Base-by-base conservation (phyloP, 768 basidiomycete species). In the Dioszegia crocea region DNA sequence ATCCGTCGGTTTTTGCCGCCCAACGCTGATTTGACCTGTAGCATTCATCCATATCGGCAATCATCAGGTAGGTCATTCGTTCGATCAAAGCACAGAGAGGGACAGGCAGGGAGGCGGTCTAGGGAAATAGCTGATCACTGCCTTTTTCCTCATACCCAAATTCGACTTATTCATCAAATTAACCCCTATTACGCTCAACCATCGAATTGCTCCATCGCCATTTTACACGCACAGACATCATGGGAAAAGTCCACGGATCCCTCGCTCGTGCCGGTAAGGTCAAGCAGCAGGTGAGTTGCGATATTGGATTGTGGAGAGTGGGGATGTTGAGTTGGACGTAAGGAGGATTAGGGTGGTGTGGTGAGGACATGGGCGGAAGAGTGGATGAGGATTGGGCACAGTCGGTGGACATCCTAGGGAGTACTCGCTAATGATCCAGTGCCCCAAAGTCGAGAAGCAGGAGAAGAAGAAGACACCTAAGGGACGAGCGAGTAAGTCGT, bases 201-300 rank as follows among this genome's bases (percentile, higher is more conserved):
- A 33, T 33, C 33, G 33, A 33, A 33, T 33, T 33, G 33, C 33
- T 33, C 33, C 33, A 33, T 14, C 33, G 6, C 6, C 33, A 33
- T 33, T 33, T 33, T 33, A 6, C 8, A 6, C 38, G 10, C 41
- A 59, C 54, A 66, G 56, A 40, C 75, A 76, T 59, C 52, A 76
- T 76, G 75, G 75, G 75, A 66, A 76, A 76, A 70, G 92, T 94
- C 82, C 92, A 97, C 88, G 92, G 92, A 79, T 97, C 92, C 79
- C 91, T 94, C 82, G 92, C 92, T 82, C 92, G 92, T 84, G 92
- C 92, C 78, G 93, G 93, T 80, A 97, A 98, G 85, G 94, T 97
- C 84, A 96, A 91, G 82, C 90, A 89, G 71, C 91, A 93, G 53
- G 71, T 73, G 65, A 57, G 71, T 61, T 33, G 33, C n/a, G n/a